Base-by-base conservation (phyloP, 129 eudicot species). In the Lactuca saligna region DNA sequence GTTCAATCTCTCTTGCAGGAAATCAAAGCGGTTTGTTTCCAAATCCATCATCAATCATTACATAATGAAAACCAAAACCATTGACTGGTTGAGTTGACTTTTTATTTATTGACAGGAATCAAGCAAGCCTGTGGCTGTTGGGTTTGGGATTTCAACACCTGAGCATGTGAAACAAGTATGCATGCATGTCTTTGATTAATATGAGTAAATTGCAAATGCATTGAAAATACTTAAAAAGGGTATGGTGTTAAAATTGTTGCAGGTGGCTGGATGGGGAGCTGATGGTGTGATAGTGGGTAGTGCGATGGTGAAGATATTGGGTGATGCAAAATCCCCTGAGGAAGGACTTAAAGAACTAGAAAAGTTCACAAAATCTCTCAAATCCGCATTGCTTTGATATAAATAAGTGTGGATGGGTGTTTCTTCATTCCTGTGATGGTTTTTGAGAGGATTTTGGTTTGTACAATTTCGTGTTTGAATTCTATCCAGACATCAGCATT, bases 261-360 rank as follows among this genome's bases (percentile, higher is more conserved):
- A 92, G 98, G 84, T 89, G 56, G 97, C 87, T 6, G 92, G 81
- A 72, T 93, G 99, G 99, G 99, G 99, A 65, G 99, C 99, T 0
- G 99, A 93, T 81, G 99, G 99, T 7, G 99, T 93, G 57, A 93
- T 93, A 66, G 97, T 93, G 66, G 99, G 99, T 15, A 93, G 99
- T 57, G 99, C 99, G 10, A 80, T 85, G 77, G 97, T 93, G 61
- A 89, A 69, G 81, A 65, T 93, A 76, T 75, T 93, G 50, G 90
- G 87, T 17, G 99, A 87, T n/a, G 95, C 99, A 50, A 84, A 83
- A 62, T 83, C 97, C 59, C 89, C 90, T 0, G 90, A 85, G 66
- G 96, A 91, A 85, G 96, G 91, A 14, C 81, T 93, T 48, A 87
- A 83, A 75, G 84, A 84, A 32, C 65, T 93, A 6, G 92, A 73